Evolutionary conservation across 164 flowering plant genomes (phyloP).

Genomic region (Macadamia integrifolia): DNA sequence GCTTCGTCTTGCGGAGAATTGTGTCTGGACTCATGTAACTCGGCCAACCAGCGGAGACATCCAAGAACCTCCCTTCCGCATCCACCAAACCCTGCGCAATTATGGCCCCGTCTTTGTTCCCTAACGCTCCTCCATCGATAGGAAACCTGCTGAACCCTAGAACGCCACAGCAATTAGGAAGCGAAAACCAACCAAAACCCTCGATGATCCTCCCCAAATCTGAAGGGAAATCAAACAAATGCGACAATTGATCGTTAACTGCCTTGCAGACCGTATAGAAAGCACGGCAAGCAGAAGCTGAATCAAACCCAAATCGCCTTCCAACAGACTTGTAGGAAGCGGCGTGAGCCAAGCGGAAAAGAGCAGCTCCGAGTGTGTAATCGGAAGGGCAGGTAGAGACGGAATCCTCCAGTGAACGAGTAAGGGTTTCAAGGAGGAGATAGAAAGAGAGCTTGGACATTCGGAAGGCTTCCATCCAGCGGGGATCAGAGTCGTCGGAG

Average conservation of each 20-base stretch:
- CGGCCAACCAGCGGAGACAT: constrained; percentile 90
- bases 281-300: constrained; percentile 42
- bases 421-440: constrained; percentile 38
- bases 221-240: constrained; percentile 36
- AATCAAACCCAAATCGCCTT: constrained; percentile 48
- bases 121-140: constrained; percentile 31
- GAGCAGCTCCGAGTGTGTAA: constrained; percentile 45
- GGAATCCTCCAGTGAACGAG: constrained; percentile 28
- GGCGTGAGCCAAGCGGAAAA: constrained; percentile 63
- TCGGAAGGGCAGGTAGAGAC: constrained; percentile 26
- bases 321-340: constrained; percentile 45
- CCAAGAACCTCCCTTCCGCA: constrained; percentile 73
- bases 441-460: constrained; percentile 54
- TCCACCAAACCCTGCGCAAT: constrained; percentile 75
- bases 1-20: constrained; percentile 39
- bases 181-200: constrained; percentile 53
- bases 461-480: constrained; percentile 48
- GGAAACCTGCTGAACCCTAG: constrained; percentile 46
- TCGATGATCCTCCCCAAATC: constrained; percentile 30
- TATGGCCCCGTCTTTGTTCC: constrained; percentile 36
- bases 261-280: constrained; percentile 58
- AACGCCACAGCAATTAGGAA: constrained; percentile 73
- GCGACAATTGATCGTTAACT: constrained; percentile 39
- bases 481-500: constrained; percentile 24
- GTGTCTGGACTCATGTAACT: constrained; percentile 32